Base-by-base conservation (phyloP, 192 early-diverging fungal species). In the Coemansia sp. region DNA sequence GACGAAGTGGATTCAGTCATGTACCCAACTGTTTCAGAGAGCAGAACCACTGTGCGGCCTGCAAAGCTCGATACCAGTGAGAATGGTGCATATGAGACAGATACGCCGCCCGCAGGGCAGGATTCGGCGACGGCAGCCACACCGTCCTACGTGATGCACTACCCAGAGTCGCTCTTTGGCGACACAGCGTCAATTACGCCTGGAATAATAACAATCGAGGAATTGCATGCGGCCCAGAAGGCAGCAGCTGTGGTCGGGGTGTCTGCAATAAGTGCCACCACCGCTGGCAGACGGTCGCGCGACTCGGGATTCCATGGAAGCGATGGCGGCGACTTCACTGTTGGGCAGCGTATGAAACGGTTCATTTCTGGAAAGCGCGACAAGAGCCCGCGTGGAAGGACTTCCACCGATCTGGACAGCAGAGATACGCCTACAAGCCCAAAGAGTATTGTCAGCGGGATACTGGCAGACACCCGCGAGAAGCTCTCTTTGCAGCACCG, bases 101-200 rank as follows among this genome's bases (percentile, higher is more conserved):
- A 65, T 41, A 46, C 15, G 24, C 15, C 44, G 10, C 15, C 62
- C 52, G 6, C 44, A 38, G 44, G 10, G 24, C 43, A 21, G 45
- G 67, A 73, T n/a, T 34, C 59, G 11, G 57, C 26, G 21, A 68
- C 69, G n/a, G 65, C 67, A 3, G 51, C 51, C 7, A 73, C 69
- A 21, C 78, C 78, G 2, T 81, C 78, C 12, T 81, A 81, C 36
- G 69, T 76, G 43, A 81, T 81, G 78, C 78, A 81, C 70, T 81
- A 81, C 51, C 71, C 78, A 14, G 78, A 76, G 41, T 75, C 73
- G 0, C 67, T 81, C 48, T 81, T 81, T 48, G 78, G 78, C 41
- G 78, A 81, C 36, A 53, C 69, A 7, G 67, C 74, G 12, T 73
- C 73, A 5, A 68, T 76, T 20, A 62, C 69, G 21, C 73, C 78